Evolutionary conservation across 495 filamentous ascomycete genomes (phyloP), one percentile per base, ranked within the genome.

Genomic region (Xylaria nigripes): DNA sequence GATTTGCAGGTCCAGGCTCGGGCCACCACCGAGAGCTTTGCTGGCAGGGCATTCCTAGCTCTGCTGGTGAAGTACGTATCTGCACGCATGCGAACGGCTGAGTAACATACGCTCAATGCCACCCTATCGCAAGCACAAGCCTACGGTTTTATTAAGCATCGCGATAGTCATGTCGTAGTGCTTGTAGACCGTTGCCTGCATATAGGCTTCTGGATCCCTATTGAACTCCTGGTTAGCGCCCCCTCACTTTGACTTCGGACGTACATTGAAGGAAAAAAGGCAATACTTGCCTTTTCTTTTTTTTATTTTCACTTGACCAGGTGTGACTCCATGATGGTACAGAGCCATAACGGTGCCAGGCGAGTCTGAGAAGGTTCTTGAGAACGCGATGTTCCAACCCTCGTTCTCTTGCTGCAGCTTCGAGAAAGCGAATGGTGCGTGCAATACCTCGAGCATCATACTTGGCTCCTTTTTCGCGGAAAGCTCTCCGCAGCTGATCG

Each of bases 371-470:
- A 50, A 96, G 61, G 58, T 85, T 95, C 67, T 83, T 88, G 48
- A 96, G 49, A 46, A 98, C 83, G 50, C 70, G 75, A 64, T 96
- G 89, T 73, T 97, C 93, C 18, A 92, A 54, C 0, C 90, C 89
- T 22, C 69, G 76, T 54, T 76, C 66, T 42, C 72, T 67, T 8
- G 84, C 75, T 6, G 93, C 93, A 24, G 78, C 76, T 32, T 81
- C 71, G 6, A 97, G 74, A 62, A 98, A 96, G 52, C 76, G 74
- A 16, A 94, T 54, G 0, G 93, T 98, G 48, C 88, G 86, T 47
- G 72, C 66, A 32, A 95, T 81, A 51, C 76, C 80, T 23, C 73
- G 66, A 38, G 69, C 61, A 59, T 89, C 73, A 58, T 86, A 87
- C 10, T 77, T 70, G 45, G 71, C 68, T 5, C 67, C 56, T 38